phyloP scores from a whole-genome alignment of 179 eudicot species.

The Camellia oleifera region DNA sequence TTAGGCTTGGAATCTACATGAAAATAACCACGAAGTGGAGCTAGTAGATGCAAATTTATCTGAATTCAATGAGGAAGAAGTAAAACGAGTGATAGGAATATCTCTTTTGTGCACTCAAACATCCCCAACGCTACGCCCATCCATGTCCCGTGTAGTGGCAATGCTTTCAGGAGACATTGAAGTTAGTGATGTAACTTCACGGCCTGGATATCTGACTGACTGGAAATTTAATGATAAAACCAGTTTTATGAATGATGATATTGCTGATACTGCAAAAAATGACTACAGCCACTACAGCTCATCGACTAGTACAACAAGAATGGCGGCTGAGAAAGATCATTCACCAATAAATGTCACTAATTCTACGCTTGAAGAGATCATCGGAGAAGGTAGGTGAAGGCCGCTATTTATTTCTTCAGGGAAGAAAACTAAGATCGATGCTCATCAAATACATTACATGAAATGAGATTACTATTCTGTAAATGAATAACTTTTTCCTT shows the following conservation, averaged over 20 bases:
- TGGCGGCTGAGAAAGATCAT: not conserved
- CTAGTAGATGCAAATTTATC: conserved; percentile 52
- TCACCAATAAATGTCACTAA: conserved; percentile 8
- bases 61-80: conserved; percentile 47
- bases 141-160: conserved; percentile 82
- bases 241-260: conserved; percentile 16
- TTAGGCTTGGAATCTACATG: conserved; percentile 76
- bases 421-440: too few relatives aligned
- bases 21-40: conserved; percentile 44
- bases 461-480: too few relatives aligned
- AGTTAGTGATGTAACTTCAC: conserved; percentile 43
- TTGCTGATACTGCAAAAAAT: conserved; percentile 1
- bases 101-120: conserved; percentile 78
- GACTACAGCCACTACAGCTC: conserved; percentile 6
- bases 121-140: conserved; percentile 52
- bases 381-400: conserved; percentile 28
- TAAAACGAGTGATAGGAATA: conserved; percentile 45
- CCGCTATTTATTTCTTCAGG: not conserved
- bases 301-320: conserved; percentile 15
- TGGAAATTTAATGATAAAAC: conserved; percentile 44
- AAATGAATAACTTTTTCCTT: too few relatives aligned
- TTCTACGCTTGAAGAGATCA: conserved; percentile 25
- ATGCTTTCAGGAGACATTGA: conserved; percentile 75
- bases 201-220: conserved; percentile 69
- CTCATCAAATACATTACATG: too few relatives aligned